phyloP scores from a whole-genome alignment of 768 basidiomycete species.

The Hygrocybe coccinea region DNA sequence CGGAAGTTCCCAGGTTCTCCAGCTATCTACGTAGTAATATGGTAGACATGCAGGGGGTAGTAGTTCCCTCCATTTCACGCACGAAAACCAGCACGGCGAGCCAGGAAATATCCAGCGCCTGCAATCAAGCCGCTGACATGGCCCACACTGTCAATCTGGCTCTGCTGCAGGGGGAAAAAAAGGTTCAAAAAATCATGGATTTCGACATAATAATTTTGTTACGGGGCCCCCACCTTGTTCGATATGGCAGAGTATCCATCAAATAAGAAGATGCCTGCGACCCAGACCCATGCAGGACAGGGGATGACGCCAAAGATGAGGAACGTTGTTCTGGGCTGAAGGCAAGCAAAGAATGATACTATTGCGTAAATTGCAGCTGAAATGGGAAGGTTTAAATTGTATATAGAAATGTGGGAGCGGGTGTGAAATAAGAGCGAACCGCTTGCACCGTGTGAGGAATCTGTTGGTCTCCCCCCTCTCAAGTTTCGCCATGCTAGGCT shows the following conservation, averaged over 20 bases:
- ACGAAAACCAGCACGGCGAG: conserved; percentile 21
- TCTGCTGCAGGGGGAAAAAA: conserved; percentile 35
- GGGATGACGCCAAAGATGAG: conserved; percentile 73
- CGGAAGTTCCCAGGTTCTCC: no score
- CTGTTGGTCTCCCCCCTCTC: conserved; percentile 23
- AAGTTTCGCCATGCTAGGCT: conserved; percentile 46
- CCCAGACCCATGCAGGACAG: conserved; percentile 72
- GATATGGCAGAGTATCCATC: conserved; percentile 48
- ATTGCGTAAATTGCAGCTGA: conserved; percentile 68
- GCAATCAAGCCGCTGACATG: conserved; percentile 66
- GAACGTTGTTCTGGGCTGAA: conserved; percentile 62
- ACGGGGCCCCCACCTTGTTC: no score
- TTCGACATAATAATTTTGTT: no score
- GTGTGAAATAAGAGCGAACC: conserved; percentile 51
- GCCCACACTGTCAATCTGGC: conserved; percentile 53
- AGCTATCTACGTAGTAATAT: no score
- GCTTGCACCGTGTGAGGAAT: conserved; percentile 59
- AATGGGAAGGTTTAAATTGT: conserved; percentile 1
- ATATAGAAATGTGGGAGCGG: not conserved
- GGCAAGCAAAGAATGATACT: conserved; percentile 67
- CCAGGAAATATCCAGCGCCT: conserved; percentile 53
- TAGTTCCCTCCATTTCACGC: not conserved
- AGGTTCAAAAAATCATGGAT: not conserved
- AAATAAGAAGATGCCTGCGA: conserved; percentile 60
- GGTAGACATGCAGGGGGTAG: no score